Base-by-base conservation (phyloP, 768 basidiomycete genomes). In the Suillus sp. region DNA sequence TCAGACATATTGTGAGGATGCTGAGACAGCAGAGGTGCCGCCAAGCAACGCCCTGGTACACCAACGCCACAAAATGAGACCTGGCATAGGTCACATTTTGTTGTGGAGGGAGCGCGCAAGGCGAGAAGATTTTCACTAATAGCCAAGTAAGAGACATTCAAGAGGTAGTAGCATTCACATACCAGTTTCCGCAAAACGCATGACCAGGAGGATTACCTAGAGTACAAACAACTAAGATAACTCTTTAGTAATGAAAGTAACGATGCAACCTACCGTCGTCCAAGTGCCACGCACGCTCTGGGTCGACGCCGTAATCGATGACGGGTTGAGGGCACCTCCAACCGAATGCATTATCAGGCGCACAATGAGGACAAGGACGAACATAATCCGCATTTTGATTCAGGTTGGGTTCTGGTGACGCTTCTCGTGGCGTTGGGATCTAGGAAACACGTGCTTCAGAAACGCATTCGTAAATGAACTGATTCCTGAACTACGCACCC, bases 251-350 rank as follows among this genome's bases (percentile, higher is more conserved):
- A 27, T 13, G 56, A 40, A 57, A 20, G 3, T 5, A 37, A 30
- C 20, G 1, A 7, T 27, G 38, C 16, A 20, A 40, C 27, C 81
- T 68, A 42, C 93, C 93, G 57, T 92, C 86, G 42, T 93, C 91
- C 35, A 90, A 74, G 63, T 81, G 86, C 90, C 91, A 93, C 4
- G 91, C 92, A 67, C 84, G 80, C 32, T 90, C 90, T 3, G 85
- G 77, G 72, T 93, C 89, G 22, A 77, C 74, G 16, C 77, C 80
- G 51, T 90, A 92, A 76, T 94, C 91, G 10, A 84, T 77, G 30
- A 95, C 86, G 42, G 93, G 93, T 57, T 86, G 82, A n/a, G 91
- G 88, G 70, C 93, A 95, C 66, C 81, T 79, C 90, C 91, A 95
- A 2, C 89, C 91, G 68, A 82, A 91, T 7, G 82, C 80, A 68